Evolutionary conservation across 2,329 filamentous ascomycete species (phyloP), one percentile per base, ranked within the genome.

Genomic region (Trichoderma citrinoviride): DNA sequence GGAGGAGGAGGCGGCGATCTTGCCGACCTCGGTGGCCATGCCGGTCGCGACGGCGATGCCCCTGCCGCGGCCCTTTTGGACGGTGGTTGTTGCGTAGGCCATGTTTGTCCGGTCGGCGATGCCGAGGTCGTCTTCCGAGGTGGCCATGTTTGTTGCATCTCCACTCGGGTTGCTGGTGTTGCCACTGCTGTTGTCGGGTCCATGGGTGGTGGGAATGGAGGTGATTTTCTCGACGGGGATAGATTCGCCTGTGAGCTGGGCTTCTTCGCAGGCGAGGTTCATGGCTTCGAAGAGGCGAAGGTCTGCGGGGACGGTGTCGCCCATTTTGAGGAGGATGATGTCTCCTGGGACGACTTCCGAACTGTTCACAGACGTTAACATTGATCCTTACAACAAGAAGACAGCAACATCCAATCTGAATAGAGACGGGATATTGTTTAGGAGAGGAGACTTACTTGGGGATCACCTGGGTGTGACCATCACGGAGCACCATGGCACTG

Each of bases 211-310:
- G 25, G 84, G 81, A 70, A 81, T 81, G 21, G 85, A 81, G 23
- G 83, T 79, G 49, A 84, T 81, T 78, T 93, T 90, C 73, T 87
- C 85, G 27, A 90, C 88, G 7, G 90, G 88, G 17, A 90, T 80
- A 4, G 90, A 90, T 76, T 93, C 90, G 71, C 90, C 90, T 7
- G 90, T 93, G 50, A 93, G 83, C 56, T 90, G 86, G 52, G 89
- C 88, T 76, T 93, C 90, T 70, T 96, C 92, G 72, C 90, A 92
- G 67, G 87, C 87, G 52, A 93, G 82, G 74, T 95, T 94, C 85
- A 93, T 90, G 66, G 84, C 85, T 71, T 92, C 88, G 69, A 90
- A 83, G 21, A 89, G 76, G 62, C 89, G 86, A 46, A 92, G 75
- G 72, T 93, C 90, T 43, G 90, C 90, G 10, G 90, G 90, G 46